These are phyloP conservation scores for Punctularia strigosozonata DNA, from an alignment of 768 basidiomycete genomes.

Conservation along the genomic window DNA sequence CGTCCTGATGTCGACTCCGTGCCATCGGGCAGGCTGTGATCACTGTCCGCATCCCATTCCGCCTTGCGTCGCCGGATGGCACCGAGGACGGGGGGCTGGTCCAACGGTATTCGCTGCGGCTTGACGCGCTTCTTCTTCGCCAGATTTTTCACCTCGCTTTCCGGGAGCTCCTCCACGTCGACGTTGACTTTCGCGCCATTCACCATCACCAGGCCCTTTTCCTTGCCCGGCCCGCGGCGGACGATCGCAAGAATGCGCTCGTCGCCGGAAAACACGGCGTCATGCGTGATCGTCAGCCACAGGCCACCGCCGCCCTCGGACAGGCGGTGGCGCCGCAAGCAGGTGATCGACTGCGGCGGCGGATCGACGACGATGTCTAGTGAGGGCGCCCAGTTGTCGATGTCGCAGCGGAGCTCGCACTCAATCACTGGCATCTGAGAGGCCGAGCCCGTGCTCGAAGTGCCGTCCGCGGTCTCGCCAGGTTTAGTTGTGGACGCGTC, in stretches of 20 bases:
- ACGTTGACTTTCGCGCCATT: slow-evolving; percentile 81
- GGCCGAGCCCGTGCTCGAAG: slow-evolving; percentile 12
- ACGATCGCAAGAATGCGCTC: slow-evolving; percentile 70
- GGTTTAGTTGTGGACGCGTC: slow-evolving; percentile 8
- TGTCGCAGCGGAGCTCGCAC: slow-evolving; percentile 85
- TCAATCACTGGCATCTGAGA: slow-evolving; percentile 52
- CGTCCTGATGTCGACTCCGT: slow-evolving; percentile 1
- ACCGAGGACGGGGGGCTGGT: slow-evolving; percentile 79
- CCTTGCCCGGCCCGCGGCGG: slow-evolving; percentile 52
- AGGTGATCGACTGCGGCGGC: slow-evolving; percentile 73
- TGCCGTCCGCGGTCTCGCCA: slow-evolving; percentile 5
- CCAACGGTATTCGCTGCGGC: slow-evolving; percentile 78
- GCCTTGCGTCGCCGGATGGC: slow-evolving; percentile 56
- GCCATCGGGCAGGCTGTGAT: slow-evolving; percentile 12
- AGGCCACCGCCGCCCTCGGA: slow-evolving; percentile 83
- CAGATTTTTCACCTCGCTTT: slow-evolving; percentile 75
- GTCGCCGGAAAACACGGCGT: slow-evolving; percentile 63
- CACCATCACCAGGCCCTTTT: slow-evolving; percentile 76
- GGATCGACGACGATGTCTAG: slow-evolving; percentile 90
- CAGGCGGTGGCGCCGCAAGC: slow-evolving; percentile 77
- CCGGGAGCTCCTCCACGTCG: slow-evolving; percentile 82
- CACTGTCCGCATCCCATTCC: slow-evolving; percentile 56
- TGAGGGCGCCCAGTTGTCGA: slow-evolving; percentile 78
- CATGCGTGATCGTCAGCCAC: slow-evolving; percentile 89
- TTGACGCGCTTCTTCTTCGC: slow-evolving; percentile 79